Base-by-base conservation (phyloP, 208 protist species). In the Leishmania lainsoni region DNA sequence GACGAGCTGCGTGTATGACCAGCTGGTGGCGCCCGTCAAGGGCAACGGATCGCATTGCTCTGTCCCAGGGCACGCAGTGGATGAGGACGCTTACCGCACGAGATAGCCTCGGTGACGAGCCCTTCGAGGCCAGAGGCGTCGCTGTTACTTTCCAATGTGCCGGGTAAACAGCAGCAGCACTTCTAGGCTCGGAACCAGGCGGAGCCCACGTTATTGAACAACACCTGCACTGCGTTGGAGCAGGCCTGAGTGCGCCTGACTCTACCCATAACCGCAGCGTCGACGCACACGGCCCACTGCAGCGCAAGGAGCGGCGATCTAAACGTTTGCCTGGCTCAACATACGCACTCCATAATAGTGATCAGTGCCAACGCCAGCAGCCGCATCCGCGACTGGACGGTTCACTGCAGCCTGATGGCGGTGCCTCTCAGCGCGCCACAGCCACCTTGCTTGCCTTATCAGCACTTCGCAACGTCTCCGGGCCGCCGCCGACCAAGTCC, bases 291-390 rank as follows among this genome's bases (percentile, higher is more conserved):
- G 73, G 70, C 39, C 52, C 76, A 52, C 79, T 81, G 77, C 77
- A 39, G 32, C 81, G 71, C n/a, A 85, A 85, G 73, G 81, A 85
- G 73, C 81, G 81, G 17, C 76, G 77, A 10, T 85, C 77, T 14
- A 85, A 85, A 75, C 81, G 77, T 56, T 56, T 85, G 61, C 49
- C 79, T 65, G 61, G 51, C 52, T 42, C 51, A 26, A 12, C 61
- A 0, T 9, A 42, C 5, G 42, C 17, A 12, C 22, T 66, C 10
- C 81, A 81, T 6, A 29, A 8, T 17, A 61, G 17, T 49, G 81
- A 75, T 10, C 12, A 17, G 68, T 58, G n/a, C 16, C 59, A 10
- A n/a, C 48, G 51, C 51, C 42, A 35, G 48, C 42, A 65, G 49
- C n/a, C 52, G 51, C 51, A 80, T 59, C 52, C 48, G 26, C 58